Percentiles rank a stretch among this genome's conserved stretches.
These are phyloP conservation scores for Proliferodiscus dingleyae DNA, from an alignment of 2,329 filamentous ascomycete genomes.

Conservation along the genomic window DNA sequence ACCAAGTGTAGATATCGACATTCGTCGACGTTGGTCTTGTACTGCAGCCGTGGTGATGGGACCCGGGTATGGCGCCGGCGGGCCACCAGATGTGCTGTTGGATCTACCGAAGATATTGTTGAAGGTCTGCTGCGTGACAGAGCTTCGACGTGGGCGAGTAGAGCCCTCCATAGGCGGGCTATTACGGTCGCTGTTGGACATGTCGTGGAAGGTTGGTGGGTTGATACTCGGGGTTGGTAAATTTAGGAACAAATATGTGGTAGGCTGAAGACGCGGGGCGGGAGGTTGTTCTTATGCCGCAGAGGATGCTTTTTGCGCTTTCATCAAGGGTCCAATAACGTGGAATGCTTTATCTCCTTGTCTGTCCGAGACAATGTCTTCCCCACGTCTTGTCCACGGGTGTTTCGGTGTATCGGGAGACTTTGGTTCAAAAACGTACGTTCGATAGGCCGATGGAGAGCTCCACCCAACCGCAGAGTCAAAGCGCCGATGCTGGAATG, in stretches of 20 bases:
- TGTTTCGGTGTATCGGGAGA: too few species aligned
- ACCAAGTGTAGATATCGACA: constrained; percentile 70
- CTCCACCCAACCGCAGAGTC: too few species aligned
- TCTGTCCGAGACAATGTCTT: neutral
- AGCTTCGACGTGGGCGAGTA: constrained; percentile 40
- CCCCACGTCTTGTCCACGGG: too few species aligned
- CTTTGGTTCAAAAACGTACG: too few species aligned
- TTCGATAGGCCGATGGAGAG: too few species aligned
- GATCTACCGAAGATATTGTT: constrained; percentile 51
- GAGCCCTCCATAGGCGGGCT: constrained; percentile 36
- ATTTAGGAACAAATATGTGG: neutral
- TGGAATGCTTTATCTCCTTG: neutral
- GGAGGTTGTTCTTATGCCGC: constrained; percentile 20
- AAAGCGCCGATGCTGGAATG: too few species aligned
- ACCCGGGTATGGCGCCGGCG: constrained; percentile 42
- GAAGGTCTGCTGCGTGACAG: constrained; percentile 38
- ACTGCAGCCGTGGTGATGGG: constrained; percentile 45
- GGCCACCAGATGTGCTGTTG: constrained; percentile 41
- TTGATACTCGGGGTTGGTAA: constrained; percentile 1
- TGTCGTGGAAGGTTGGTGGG: constrained; percentile 24
- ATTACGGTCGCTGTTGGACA: constrained; percentile 39
- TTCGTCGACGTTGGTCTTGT: constrained; percentile 58
- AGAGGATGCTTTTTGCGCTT: constrained; percentile 24
- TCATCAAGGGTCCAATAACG: constrained; percentile 2
- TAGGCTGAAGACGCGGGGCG: neutral